These are phyloP conservation scores for Diddensiella transvaalensis DNA, from an alignment of 805 yeast genomes.

Conservation along the genomic window DNA sequence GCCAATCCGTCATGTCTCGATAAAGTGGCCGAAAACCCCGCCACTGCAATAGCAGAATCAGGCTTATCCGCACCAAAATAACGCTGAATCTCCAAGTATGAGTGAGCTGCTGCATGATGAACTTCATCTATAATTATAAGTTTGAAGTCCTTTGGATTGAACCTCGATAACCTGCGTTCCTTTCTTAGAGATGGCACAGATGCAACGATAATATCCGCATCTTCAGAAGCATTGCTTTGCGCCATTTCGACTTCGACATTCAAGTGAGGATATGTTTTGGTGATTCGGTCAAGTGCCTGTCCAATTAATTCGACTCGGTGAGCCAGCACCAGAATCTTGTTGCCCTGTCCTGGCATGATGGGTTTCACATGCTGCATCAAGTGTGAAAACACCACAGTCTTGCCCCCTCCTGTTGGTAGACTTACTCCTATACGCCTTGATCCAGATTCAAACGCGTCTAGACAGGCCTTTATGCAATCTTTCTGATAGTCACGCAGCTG, in stretches of 20 bases:
- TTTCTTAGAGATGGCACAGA: conserved; percentile 66
- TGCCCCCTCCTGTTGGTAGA: conserved; percentile 93
- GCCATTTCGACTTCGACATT: conserved; percentile 72
- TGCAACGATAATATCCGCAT: conserved; percentile 67
- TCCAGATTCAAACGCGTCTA: conserved; percentile 45
- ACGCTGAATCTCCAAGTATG: conserved; percentile 56
- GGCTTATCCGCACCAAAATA: conserved; percentile 51
- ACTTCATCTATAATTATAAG: conserved; percentile 86
- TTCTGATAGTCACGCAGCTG: conserved; percentile 57
- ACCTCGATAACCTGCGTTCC: conserved; percentile 46
- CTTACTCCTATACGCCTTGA: conserved; percentile 68
- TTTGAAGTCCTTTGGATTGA: conserved; percentile 59
- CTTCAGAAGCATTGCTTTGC: conserved; percentile 37
- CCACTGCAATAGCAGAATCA: conserved; percentile 48
- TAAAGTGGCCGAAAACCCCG: conserved; percentile 89
- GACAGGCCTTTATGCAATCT: conserved; percentile 59
- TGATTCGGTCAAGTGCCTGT: conserved; percentile 60
- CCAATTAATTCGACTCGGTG: conserved; percentile 75
- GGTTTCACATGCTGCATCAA: conserved; percentile 35
- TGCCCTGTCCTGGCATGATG: conserved; percentile 28
- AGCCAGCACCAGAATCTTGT: conserved; percentile 57
- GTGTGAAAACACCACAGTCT: conserved; percentile 48
- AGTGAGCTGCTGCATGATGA: conserved; percentile 78
- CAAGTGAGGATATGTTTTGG: conserved; percentile 45
- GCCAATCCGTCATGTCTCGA: conserved; percentile 68